These are phyloP conservation scores for Trichoderma erinaceum DNA, from an alignment of 495 filamentous ascomycete species.

Conservation along the genomic window DNA sequence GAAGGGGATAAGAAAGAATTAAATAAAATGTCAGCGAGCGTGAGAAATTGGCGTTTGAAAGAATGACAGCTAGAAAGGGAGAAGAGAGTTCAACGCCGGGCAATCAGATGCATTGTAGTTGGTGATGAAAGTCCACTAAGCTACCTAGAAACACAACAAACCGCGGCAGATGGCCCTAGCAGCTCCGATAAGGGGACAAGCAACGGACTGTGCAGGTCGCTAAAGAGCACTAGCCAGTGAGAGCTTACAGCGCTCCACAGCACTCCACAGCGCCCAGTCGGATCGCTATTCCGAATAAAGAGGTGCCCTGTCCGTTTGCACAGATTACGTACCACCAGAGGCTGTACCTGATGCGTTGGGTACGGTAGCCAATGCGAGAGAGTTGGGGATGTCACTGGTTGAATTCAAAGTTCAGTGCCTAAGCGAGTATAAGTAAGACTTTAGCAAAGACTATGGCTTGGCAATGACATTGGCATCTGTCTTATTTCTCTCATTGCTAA, in stretches of 20 bases:
- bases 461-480: background rate
- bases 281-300: background rate
- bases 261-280: background rate
- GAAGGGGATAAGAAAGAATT: background rate
- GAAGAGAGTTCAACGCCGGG: background rate
- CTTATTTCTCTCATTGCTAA: too few species aligned
- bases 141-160: background rate
- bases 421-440: too few species aligned
- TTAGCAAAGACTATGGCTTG: too few species aligned
- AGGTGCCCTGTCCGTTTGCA: background rate
- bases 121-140: too few species aligned
- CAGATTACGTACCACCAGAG: background rate
- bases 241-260: background rate
- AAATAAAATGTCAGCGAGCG: background rate
- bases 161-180: background rate
- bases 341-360: too few species aligned
- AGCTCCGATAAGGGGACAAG: conserved; percentile 5
- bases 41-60: background rate
- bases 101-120: too few species aligned
- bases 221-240: background rate
- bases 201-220: background rate
- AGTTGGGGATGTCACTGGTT: too few species aligned
- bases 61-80: background rate
- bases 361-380: too few species aligned
- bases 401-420: too few species aligned